phyloP scores from a whole-genome alignment of 2,329 filamentous ascomycete species.

The Cryoendolithus antarcticus region DNA sequence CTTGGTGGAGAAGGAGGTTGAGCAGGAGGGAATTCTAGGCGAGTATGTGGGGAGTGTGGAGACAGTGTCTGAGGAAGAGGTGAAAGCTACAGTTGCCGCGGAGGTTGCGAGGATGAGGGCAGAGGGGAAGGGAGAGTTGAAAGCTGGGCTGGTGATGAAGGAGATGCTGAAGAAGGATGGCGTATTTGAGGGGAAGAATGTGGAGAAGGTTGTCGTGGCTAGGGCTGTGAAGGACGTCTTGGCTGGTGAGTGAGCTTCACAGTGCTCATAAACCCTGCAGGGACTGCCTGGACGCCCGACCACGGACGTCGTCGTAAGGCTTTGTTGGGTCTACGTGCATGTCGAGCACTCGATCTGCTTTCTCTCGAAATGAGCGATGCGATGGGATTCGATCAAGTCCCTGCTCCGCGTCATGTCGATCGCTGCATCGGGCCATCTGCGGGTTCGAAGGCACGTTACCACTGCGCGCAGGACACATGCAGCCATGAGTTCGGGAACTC shows the following conservation, averaged over 20 bases:
- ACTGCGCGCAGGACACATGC: no score
- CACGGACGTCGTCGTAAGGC: no score
- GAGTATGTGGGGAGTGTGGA: constrained; percentile 52
- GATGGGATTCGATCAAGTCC: no score
- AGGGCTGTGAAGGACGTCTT: constrained; percentile 43
- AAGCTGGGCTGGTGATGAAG: constrained; percentile 53
- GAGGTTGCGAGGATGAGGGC: constrained; percentile 40
- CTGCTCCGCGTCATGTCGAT: no score
- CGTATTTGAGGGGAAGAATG: constrained; percentile 49
- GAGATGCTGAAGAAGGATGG: constrained; percentile 38
- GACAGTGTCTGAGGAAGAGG: constrained; percentile 45
- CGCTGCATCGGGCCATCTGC: no score
- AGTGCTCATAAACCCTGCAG: no score
- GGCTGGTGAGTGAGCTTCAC: background rate
- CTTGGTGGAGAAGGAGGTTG: constrained; percentile 56
- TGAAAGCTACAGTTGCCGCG: constrained; percentile 41
- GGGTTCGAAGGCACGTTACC: no score
- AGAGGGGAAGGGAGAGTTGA: constrained; percentile 36
- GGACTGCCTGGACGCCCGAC: no score
- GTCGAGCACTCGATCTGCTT: no score
- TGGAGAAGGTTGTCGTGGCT: constrained; percentile 50
- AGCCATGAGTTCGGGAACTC: no score
- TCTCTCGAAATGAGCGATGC: no score
- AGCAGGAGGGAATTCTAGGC: constrained; percentile 51
- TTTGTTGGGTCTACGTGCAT: no score